phyloP scores from a whole-genome alignment of 352 stramenopile genomes.

The Thraustochytrium striatum region DNA sequence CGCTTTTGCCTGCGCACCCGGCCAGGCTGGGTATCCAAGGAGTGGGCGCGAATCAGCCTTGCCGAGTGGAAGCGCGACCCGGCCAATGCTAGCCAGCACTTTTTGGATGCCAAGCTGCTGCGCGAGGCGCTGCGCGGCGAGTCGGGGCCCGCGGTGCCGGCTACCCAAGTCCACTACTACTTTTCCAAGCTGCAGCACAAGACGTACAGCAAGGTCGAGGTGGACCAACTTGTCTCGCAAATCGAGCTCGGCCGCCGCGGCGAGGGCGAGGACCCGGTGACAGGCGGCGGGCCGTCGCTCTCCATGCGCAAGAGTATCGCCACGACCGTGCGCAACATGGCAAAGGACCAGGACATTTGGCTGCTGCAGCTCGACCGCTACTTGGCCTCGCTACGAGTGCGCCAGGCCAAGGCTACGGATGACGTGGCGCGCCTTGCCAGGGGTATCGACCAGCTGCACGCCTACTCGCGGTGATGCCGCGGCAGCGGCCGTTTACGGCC shows the following conservation, averaged over 20 bases:
- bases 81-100: background rate
- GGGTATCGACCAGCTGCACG: background rate
- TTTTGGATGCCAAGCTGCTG: conserved; percentile 17
- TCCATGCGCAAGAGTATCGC: conserved; percentile 7
- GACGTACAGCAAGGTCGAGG: conserved; percentile 18
- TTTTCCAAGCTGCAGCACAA: background rate
- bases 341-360: conserved; percentile 37
- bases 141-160: background rate
- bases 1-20: background rate
- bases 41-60: background rate
- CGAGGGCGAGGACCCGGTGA: background rate
- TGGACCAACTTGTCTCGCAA: conserved; percentile 3
- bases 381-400: background rate
- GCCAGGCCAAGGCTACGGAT: background rate
- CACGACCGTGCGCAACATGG: conserved; percentile 8
- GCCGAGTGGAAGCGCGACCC: background rate
- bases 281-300: background rate
- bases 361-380: conserved; percentile 36
- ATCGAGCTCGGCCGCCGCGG: background rate
- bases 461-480: background rate
- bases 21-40: conserved; percentile 13
- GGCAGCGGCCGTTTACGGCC: background rate
- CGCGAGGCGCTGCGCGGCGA: background rate
- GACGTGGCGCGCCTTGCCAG: background rate
- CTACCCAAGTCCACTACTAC: background rate